Evolutionary conservation across 176 grass and related monocot genomes (phyloP).

Genomic region (Oryza glaberrima): DNA sequence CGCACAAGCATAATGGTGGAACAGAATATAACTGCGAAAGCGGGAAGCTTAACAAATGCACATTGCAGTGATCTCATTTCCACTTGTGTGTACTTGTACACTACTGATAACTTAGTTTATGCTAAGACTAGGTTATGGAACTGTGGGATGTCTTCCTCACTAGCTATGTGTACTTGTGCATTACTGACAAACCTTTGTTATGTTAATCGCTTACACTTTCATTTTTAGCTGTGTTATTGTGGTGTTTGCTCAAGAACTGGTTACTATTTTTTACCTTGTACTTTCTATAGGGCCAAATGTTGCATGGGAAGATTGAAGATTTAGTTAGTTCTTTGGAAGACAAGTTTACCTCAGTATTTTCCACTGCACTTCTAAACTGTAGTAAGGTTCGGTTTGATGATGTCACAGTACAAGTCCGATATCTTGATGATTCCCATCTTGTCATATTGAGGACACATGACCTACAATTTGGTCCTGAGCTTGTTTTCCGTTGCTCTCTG

Average conservation of each 20-base stretch:
- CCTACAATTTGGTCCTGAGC: slow-evolving; percentile 58
- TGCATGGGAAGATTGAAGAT: slow-evolving; percentile 70
- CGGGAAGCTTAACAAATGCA: background rate
- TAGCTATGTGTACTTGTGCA: slow-evolving; percentile 3
- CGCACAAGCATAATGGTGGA: background rate
- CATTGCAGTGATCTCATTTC: background rate
- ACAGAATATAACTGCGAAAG: slow-evolving; percentile 7
- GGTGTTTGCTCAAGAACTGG: slow-evolving; percentile 13
- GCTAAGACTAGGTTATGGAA: background rate
- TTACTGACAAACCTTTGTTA: background rate
- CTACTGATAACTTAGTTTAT: background rate
- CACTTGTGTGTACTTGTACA: background rate
- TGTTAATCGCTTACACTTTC: background rate
- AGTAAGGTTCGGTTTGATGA: slow-evolving; percentile 54
- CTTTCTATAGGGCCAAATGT: slow-evolving; percentile 61
- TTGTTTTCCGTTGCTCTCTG: slow-evolving; percentile 56
- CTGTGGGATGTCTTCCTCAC: background rate
- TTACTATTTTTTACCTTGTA: background rate
- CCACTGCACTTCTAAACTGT: slow-evolving; percentile 56
- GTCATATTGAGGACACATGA: slow-evolving; percentile 45
- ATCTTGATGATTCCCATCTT: slow-evolving; percentile 55
- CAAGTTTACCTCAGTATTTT: slow-evolving; percentile 44
- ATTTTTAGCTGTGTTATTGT: background rate
- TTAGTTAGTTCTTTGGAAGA: slow-evolving; percentile 58
- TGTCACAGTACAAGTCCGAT: slow-evolving; percentile 47